These are phyloP conservation scores for Nothopassalora personata DNA, from an alignment of 2,329 filamentous ascomycete species.

Conservation along the genomic window DNA sequence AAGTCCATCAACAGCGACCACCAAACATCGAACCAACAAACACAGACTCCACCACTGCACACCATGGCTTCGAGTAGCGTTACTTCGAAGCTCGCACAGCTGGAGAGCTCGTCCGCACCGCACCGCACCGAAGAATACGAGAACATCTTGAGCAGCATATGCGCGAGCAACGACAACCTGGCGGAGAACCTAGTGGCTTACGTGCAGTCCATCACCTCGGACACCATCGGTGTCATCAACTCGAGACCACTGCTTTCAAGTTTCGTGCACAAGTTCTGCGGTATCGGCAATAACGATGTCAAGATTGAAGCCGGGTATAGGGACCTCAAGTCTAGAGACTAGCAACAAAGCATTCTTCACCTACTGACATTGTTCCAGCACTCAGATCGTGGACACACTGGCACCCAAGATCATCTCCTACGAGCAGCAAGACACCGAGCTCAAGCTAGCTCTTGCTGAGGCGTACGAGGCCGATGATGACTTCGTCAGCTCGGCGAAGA, in stretches of 20 bases:
- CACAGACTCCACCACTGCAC: background rate
- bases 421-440: slow-evolving; percentile 74
- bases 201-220: slow-evolving; percentile 57
- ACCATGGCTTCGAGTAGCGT: slow-evolving; percentile 3
- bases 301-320: slow-evolving; percentile 62
- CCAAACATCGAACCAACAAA: background rate
- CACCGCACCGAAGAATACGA: slow-evolving; percentile 48
- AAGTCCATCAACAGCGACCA: background rate
- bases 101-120: slow-evolving; percentile 10
- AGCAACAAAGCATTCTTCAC: background rate
- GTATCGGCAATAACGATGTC: slow-evolving; percentile 56
- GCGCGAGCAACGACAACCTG: slow-evolving; percentile 44
- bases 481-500: slow-evolving; percentile 69
- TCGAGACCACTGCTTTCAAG: slow-evolving; percentile 63
- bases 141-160: slow-evolving; percentile 53
- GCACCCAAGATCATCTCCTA: slow-evolving; percentile 65
- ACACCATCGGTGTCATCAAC: slow-evolving; percentile 69
- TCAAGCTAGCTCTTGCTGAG: slow-evolving; percentile 76
- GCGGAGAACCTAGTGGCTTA: slow-evolving; percentile 62
- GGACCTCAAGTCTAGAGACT: too few species aligned
- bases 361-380: slow-evolving; percentile 38
- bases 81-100: slow-evolving; percentile 7
- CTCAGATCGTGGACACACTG: slow-evolving; percentile 63
- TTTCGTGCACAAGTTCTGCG: slow-evolving; percentile 60
- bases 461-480: slow-evolving; percentile 80